These are phyloP conservation scores for Eimeria sp. DNA, from an alignment of 169 alveolate species.

Conservation along the genomic window DNA sequence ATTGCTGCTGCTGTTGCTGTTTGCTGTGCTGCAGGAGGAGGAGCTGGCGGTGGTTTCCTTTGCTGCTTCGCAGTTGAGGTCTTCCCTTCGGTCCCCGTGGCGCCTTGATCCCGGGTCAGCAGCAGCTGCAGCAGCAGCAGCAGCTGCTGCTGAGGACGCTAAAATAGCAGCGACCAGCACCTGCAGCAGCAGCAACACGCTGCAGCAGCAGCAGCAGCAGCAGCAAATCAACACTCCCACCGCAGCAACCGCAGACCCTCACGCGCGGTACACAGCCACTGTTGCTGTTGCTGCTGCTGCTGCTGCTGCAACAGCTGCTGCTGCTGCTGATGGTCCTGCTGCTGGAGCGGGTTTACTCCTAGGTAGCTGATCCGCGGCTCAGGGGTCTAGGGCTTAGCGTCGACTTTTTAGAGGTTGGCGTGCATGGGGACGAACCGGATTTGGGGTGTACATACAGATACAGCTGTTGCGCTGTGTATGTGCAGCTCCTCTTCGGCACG, in stretches of 20 bases:
- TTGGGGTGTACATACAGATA: constrained; percentile 1
- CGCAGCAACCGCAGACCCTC: constrained; percentile 68
- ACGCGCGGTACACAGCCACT: constrained; percentile 77
- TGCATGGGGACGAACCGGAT: background rate
- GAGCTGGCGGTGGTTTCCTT: constrained; percentile 50
- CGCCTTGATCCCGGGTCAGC: constrained; percentile 40
- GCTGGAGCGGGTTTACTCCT: constrained; percentile 13
- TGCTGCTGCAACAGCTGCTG: constrained; percentile 64
- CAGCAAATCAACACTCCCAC: constrained; percentile 70
- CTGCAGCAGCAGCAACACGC: constrained; percentile 53
- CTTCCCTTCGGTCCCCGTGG: constrained; percentile 60
- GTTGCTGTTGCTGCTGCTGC: constrained; percentile 37
- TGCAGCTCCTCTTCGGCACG: constrained; percentile 64
- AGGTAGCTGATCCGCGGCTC: background rate
- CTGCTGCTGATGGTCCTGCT: constrained; percentile 67
- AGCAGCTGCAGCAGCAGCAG: constrained; percentile 69
- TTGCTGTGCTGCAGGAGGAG: constrained; percentile 62
- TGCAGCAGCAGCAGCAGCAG: constrained; percentile 67
- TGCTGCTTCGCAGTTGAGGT: constrained; percentile 61
- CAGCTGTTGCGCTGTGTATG: constrained; percentile 14
- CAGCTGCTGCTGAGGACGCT: constrained; percentile 65
- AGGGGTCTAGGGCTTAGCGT: background rate
- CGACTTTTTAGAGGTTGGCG: background rate
- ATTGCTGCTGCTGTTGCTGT: constrained; percentile 9
- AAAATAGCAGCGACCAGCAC: constrained; percentile 45